These are phyloP conservation scores for Wallacemonas rigidus DNA, from an alignment of 208 protist genomes.

Conservation along the genomic window DNA sequence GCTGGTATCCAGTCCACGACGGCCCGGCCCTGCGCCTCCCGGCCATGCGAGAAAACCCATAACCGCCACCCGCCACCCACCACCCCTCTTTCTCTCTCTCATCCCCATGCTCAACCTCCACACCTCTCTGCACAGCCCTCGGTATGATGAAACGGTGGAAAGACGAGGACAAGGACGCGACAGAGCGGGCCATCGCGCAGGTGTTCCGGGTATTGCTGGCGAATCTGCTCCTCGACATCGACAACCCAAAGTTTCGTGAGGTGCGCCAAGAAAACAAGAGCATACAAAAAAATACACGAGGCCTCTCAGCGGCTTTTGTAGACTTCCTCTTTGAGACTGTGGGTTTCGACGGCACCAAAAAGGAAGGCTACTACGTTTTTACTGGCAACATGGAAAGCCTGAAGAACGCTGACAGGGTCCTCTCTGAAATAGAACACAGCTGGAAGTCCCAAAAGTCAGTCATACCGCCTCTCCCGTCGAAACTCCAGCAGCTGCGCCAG, in stretches of 20 bases:
- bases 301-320: slow-evolving; percentile 35
- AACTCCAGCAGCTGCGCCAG: slow-evolving; percentile 23
- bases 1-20: neutral
- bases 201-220: slow-evolving; percentile 69
- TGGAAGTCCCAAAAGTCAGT: slow-evolving; percentile 27
- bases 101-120: neutral
- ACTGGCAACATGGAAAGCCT: slow-evolving; percentile 42
- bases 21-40: neutral
- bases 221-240: slow-evolving; percentile 69
- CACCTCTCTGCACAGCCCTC: neutral
- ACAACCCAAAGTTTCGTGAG: slow-evolving; percentile 56
- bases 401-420: slow-evolving; percentile 38
- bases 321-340: slow-evolving; percentile 51
- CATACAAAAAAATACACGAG: slow-evolving; percentile 28
- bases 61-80: neutral
- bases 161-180: slow-evolving; percentile 2
- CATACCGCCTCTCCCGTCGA: neutral
- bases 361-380: slow-evolving; percentile 51
- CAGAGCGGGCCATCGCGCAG: slow-evolving; percentile 21
- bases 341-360: slow-evolving; percentile 36
- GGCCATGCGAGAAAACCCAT: neutral
- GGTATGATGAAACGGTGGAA: slow-evolving; percentile 1
- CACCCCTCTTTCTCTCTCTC: neutral
- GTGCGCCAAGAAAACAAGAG: slow-evolving; percentile 57
- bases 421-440: slow-evolving; percentile 51